A percentile compares a stretch with the other conserved stretches of the same genome.
Evolutionary conservation across 306 rosid genomes (phyloP).

Genomic region (Sicyos baderoa): DNA sequence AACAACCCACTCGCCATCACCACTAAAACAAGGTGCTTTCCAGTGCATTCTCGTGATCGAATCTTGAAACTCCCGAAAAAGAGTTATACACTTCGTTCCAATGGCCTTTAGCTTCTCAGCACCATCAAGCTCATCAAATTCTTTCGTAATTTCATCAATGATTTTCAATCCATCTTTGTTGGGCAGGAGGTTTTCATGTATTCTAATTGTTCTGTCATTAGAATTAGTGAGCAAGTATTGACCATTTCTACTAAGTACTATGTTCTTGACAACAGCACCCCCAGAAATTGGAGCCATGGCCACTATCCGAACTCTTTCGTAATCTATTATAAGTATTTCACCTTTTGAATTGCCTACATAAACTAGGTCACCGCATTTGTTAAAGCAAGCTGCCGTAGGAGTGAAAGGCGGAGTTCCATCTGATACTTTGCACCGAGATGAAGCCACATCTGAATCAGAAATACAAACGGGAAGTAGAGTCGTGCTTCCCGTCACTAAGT

Average conservation of each 20-base stretch:
- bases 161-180: conserved; percentile 51
- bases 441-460: conserved; percentile 43
- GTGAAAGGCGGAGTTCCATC: conserved; percentile 66
- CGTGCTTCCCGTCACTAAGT: conserved; percentile 57
- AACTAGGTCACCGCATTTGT: conserved; percentile 67
- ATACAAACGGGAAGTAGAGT: conserved; percentile 63
- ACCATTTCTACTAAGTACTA: conserved; percentile 83
- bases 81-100: conserved; percentile 70
- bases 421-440: conserved; percentile 56
- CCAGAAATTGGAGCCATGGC: conserved; percentile 78
- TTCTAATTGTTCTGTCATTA: conserved; percentile 75
- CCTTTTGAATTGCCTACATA: conserved; percentile 96
- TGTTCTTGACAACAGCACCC: conserved; percentile 75
- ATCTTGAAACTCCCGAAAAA: conserved; percentile 93
- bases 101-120: conserved; percentile 66
- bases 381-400: conserved; percentile 95
- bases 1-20: conserved; percentile 98
- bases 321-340: conserved; percentile 74
- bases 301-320: conserved; percentile 38
- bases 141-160: conserved; percentile 42
- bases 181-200: conserved; percentile 83
- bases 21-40: conserved; percentile 99
- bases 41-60: conserved; percentile 90
- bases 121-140: conserved; percentile 31
- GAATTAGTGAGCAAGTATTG: conserved; percentile 93